phyloP scores from a whole-genome alignment of 2,329 filamentous ascomycete genomes.

The Cyphellophora attinorum region DNA sequence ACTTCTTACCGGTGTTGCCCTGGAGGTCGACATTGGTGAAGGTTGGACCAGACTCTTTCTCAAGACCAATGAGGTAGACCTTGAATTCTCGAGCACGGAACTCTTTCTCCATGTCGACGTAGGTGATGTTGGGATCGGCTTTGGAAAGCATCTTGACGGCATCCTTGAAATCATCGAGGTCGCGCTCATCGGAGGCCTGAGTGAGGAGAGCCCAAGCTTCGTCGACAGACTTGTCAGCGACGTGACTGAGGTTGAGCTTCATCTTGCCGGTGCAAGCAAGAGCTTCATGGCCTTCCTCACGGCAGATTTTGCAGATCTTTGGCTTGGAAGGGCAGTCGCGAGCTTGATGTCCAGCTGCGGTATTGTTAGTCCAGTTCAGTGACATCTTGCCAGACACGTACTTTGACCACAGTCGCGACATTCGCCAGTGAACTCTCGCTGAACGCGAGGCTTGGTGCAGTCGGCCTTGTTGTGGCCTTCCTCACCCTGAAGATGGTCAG shows the following conservation, averaged over 20 bases:
- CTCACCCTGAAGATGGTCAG: constrained; percentile 20
- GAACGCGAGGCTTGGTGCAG: constrained; percentile 35
- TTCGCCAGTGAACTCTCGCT: constrained; percentile 37
- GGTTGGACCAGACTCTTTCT: constrained; percentile 30
- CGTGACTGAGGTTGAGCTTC: constrained; percentile 30
- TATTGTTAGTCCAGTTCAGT: too few relatives aligned
- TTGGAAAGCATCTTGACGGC: constrained; percentile 43
- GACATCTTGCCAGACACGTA: too few relatives aligned
- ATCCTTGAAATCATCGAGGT: constrained; percentile 43
- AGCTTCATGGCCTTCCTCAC: constrained; percentile 34
- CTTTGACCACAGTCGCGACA: constrained; percentile 38
- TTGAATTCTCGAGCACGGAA: constrained; percentile 39
- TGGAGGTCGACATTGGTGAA: constrained; percentile 44
- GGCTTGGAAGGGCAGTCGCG: constrained; percentile 34
- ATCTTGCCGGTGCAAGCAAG: constrained; percentile 36
- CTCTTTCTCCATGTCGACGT: constrained; percentile 39
- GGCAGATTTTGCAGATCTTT: constrained; percentile 38
- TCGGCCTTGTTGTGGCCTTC: constrained; percentile 33
- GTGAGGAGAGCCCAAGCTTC: constrained; percentile 43
- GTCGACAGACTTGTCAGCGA: constrained; percentile 37
- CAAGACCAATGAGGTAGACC: constrained; percentile 43
- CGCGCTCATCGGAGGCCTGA: constrained; percentile 37
- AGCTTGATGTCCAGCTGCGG: constrained; percentile 31
- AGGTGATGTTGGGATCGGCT: constrained; percentile 34
- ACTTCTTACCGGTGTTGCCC: constrained; percentile 42